Percentiles rank a stretch among this genome's conserved stretches.
Conservation (phyloP, 768 basidiomycete genomes). For the Astraeus odoratus region DNA sequence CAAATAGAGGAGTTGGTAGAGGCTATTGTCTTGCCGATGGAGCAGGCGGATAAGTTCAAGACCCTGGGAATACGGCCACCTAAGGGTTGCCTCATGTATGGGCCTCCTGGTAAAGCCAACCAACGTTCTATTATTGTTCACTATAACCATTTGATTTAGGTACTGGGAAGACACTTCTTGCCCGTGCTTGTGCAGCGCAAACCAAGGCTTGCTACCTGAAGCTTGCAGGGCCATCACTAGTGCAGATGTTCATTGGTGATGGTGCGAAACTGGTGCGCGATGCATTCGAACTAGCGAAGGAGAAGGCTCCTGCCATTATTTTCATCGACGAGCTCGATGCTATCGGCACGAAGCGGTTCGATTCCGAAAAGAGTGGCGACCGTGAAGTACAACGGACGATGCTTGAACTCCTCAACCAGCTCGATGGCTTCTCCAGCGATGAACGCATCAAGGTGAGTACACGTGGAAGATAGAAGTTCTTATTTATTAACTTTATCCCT, state of each 20-base stretch:
- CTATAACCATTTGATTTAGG: constrained; percentile 35
- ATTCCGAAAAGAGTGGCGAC: constrained; percentile 98
- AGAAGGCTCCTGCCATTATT: constrained; percentile 98
- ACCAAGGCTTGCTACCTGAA: constrained; percentile 98
- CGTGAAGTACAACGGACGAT: constrained; percentile 99
- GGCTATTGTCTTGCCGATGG: constrained; percentile 97
- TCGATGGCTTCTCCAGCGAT: constrained; percentile 96
- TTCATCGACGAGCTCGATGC: constrained; percentile 98
- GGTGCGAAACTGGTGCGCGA: constrained; percentile 98
- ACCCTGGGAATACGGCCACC: constrained; percentile 96
- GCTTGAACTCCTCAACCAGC: constrained; percentile 95
- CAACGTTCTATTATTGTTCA: not conserved
- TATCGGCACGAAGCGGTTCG: constrained; percentile 98
- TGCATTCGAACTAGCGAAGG: constrained; percentile 95
- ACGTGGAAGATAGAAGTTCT: not conserved
- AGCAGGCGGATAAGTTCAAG: constrained; percentile 98
- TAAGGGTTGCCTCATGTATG: constrained; percentile 98
- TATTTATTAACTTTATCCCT: constrained; percentile 1
- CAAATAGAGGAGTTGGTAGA: constrained; percentile 99
- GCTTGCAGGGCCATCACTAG: constrained; percentile 93
- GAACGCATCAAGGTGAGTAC: constrained; percentile 84
- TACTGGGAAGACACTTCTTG: constrained; percentile 96
- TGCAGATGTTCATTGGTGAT: constrained; percentile 99
- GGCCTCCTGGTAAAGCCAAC: constrained; percentile 74
- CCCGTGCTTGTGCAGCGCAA: constrained; percentile 95